A percentile compares a stretch with the other conserved stretches of the same genome.
Evolutionary conservation across 179 eudicot species (phyloP).

Genomic region (Spinacia oleracea): DNA sequence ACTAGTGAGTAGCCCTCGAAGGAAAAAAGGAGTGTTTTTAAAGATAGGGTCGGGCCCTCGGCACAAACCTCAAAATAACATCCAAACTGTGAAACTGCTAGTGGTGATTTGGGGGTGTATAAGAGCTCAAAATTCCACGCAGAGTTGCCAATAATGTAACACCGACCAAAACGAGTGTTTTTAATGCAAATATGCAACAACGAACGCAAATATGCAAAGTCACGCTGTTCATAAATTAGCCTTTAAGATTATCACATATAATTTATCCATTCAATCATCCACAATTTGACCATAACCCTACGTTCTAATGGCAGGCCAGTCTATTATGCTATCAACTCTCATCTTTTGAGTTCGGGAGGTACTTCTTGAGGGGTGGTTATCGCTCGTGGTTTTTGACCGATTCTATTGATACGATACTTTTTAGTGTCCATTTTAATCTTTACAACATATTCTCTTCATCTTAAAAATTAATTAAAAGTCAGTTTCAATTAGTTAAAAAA

Average conservation of each 20-base stretch:
- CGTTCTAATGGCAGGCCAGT: not conserved
- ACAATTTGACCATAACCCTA: slow-evolving; percentile 6
- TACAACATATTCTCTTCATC: too few relatives aligned
- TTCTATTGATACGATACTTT: too few relatives aligned
- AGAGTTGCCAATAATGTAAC: not conserved
- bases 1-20: not conserved
- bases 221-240: too few relatives aligned
- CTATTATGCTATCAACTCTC: too few relatives aligned
- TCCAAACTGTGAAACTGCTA: not conserved
- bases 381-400: too few relatives aligned
- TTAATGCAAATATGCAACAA: slow-evolving; percentile 16
- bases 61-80: slow-evolving; percentile 15
- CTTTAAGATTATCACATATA: not conserved
- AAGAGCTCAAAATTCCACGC: not conserved
- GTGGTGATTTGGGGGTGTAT: not conserved
- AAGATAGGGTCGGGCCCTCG: not conserved
- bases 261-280: not conserved
- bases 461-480: too few relatives aligned
- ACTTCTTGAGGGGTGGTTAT: not conserved
- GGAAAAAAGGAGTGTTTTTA: not conserved
- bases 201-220: too few relatives aligned
- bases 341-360: too few relatives aligned
- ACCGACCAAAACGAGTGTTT: slow-evolving; percentile 15
- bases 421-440: too few relatives aligned
- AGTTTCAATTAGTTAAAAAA: too few relatives aligned